Evolutionary conservation across 1,284 basidiomycete species (phyloP), one percentile per base, ranked within the genome.

Genomic region (Ganoderma boninense): DNA sequence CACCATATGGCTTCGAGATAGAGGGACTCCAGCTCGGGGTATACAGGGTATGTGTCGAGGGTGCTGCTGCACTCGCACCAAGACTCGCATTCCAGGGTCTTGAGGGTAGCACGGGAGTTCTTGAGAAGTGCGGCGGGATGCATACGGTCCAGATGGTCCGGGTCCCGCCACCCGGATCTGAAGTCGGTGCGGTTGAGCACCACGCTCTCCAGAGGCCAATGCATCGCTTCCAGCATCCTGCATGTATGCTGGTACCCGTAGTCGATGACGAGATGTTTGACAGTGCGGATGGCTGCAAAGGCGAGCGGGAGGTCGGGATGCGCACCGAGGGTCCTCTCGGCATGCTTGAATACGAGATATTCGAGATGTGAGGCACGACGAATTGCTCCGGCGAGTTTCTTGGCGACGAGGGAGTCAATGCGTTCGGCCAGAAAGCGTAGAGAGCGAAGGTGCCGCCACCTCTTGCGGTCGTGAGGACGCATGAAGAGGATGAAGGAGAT

Each of bases 401-500:
- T 65, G 6, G 65, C 64, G 40, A 66, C 29, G 42, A n/a, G 16
- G 32, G 69, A 44, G 43, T n/a, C 43, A 4, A 66, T n/a, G 10
- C 23, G 20, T 40, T 44, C 52, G 18, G 20, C 23, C 29, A 23
- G 43, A 18, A 69, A 18, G 54, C 23, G 46, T 44, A 69, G 65
- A 20, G 65, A 44, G 6, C 43, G 49, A 43, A 69, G 65, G 43
- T 69, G 46, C n/a, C 56, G 65, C 69, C 69, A 69, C 18, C 69
- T 62, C 56, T 44, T 69, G 54, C 62, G 52, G 32, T 59, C 40
- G 20, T 62, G 26, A 14, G 42, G 43, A 6, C 65, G 69, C 69
- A 69, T 69, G 60, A 69, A 69, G 43, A 56, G 46, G 38, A 69
- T 42, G 32, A 69, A 69, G 13, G 69, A 69, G 20, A 57, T n/a